These are phyloP conservation scores for Penicillium malachiteum DNA, from an alignment of 495 filamentous ascomycete species.

Conservation along the genomic window DNA sequence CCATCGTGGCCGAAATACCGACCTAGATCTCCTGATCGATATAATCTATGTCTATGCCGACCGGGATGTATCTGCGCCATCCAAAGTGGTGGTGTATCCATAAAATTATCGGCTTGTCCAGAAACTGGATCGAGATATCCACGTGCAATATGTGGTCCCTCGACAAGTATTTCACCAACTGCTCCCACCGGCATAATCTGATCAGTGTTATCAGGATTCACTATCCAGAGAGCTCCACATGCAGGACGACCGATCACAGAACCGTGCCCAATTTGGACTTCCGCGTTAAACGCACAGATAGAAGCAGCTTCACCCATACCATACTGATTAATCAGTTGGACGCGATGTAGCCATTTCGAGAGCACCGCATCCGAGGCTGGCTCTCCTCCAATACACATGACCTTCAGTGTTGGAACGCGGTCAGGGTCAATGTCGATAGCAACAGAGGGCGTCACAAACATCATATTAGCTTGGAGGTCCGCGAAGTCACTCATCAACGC, in stretches of 20 bases:
- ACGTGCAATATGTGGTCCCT: slow-evolving; percentile 53
- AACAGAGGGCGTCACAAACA: slow-evolving; percentile 44
- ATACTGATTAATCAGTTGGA: slow-evolving; percentile 54
- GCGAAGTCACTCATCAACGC: slow-evolving; percentile 34
- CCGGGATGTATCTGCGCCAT: slow-evolving; percentile 12
- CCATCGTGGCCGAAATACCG: slow-evolving; percentile 63
- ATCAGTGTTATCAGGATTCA: slow-evolving; percentile 47
- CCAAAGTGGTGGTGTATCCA: slow-evolving; percentile 12
- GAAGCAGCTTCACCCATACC: slow-evolving; percentile 51
- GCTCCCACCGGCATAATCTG: slow-evolving; percentile 51
- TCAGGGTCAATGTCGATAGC: slow-evolving; percentile 36
- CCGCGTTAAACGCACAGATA: slow-evolving; percentile 22
- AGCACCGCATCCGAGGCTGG: slow-evolving; percentile 43
- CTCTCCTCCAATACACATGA: slow-evolving; percentile 44
- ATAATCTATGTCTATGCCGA: slow-evolving; percentile 33
- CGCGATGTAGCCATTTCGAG: slow-evolving; percentile 42
- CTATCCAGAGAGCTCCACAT: slow-evolving; percentile 49
- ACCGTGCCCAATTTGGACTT: slow-evolving; percentile 9
- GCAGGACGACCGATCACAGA: slow-evolving; percentile 18
- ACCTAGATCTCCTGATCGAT: slow-evolving; percentile 79
- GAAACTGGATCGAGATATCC: slow-evolving; percentile 49
- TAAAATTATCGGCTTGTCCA: slow-evolving; percentile 18
- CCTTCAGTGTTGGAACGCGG: slow-evolving; percentile 35
- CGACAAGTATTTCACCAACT: slow-evolving; percentile 59
- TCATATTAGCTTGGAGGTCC: slow-evolving; percentile 36